These are phyloP conservation scores for Microascus cirrosus DNA, from an alignment of 2,329 filamentous ascomycete species.

Conservation along the genomic window DNA sequence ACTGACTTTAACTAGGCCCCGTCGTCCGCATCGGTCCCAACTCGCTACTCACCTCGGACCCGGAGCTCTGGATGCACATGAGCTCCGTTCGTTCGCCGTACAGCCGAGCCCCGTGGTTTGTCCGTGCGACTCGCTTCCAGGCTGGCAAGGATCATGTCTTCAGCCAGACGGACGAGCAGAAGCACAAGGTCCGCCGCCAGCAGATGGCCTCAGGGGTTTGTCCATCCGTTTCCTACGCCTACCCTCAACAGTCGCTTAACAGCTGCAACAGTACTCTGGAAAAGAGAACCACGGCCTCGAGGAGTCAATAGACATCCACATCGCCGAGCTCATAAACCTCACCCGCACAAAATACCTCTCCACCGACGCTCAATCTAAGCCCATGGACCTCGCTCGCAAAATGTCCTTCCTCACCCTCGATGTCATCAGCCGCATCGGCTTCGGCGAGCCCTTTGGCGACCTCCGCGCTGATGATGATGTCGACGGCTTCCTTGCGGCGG, in stretches of 20 bases:
- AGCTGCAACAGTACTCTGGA: conserved; percentile 28
- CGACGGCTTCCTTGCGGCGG: conserved; percentile 32
- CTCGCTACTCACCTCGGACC: conserved; percentile 26
- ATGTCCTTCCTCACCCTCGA: conserved; percentile 41
- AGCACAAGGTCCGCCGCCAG: conserved; percentile 27
- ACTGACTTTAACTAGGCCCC: conserved; percentile 11
- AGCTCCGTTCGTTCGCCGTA: conserved; percentile 23
- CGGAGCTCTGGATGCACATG: conserved; percentile 23
- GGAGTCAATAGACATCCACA: conserved; percentile 32
- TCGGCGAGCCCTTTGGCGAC: conserved; percentile 35
- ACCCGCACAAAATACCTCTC: conserved; percentile 26
- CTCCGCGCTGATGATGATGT: conserved; percentile 31
- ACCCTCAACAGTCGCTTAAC: background rate
- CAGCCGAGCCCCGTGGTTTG: conserved; percentile 19
- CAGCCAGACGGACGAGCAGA: conserved; percentile 32
- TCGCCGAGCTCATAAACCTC: conserved; percentile 30
- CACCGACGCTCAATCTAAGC: conserved; percentile 20
- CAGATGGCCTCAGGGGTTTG: conserved; percentile 39
- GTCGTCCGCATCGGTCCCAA: conserved; percentile 30
- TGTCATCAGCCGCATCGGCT: conserved; percentile 39
- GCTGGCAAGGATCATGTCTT: conserved; percentile 42
- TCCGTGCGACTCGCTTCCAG: conserved; percentile 35
- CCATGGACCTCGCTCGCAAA: conserved; percentile 36
- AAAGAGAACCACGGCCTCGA: conserved; percentile 40
- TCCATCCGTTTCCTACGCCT: conserved; percentile 3